phyloP scores from a whole-genome alignment of 1,284 basidiomycete species.

The Coniferiporia sulphurascens region DNA sequence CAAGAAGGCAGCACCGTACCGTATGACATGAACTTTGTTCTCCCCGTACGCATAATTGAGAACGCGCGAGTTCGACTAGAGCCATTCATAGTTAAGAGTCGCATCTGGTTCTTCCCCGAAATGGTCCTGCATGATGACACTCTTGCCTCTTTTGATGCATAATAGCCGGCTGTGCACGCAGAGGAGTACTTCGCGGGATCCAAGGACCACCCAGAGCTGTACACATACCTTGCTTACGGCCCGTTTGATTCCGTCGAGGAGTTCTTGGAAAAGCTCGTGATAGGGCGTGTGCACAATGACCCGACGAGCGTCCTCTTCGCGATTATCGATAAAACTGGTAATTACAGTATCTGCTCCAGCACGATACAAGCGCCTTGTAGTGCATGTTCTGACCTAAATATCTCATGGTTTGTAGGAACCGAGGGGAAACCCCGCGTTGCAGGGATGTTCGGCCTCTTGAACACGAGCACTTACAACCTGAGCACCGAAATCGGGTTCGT shows the following conservation, averaged over 20 bases:
- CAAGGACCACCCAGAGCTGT: conserved; percentile 19
- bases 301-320: conserved; percentile 28
- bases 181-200: conserved; percentile 25
- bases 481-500: conserved; percentile 39
- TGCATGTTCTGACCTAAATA: too few species aligned
- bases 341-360: neutral
- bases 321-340: conserved; percentile 37
- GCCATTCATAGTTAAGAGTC: conserved; percentile 29
- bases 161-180: conserved; percentile 29
- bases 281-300: conserved; percentile 16
- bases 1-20: conserved; percentile 9
- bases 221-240: conserved; percentile 19
- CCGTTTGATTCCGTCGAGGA: conserved; percentile 17
- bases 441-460: conserved; percentile 37
- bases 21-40: conserved; percentile 32
- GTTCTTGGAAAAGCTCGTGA: conserved; percentile 16
- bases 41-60: conserved; percentile 26
- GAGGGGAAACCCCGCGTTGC: conserved; percentile 25
- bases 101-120: neutral
- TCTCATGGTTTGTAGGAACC: neutral
- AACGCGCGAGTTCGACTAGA: conserved; percentile 34
- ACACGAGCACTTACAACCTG: conserved; percentile 29
- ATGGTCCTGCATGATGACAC: neutral
- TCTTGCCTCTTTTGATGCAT: neutral
- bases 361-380: too few species aligned